Evolutionary conservation across 495 filamentous ascomycete genomes (phyloP).

Genomic region (Tetracladium setigerum): DNA sequence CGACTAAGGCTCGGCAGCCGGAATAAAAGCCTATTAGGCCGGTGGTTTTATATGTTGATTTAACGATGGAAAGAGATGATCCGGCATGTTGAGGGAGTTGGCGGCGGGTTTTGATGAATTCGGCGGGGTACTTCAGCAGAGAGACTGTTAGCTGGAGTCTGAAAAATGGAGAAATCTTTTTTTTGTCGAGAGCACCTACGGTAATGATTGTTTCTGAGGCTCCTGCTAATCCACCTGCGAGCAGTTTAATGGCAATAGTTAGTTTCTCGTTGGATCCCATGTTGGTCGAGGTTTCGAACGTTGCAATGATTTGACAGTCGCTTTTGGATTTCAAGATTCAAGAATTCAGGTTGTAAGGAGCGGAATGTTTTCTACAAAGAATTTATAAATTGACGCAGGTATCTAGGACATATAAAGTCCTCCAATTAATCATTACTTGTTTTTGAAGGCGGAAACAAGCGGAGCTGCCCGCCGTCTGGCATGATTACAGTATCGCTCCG

Average conservation of each 20-base stretch:
- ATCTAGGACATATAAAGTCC: no score
- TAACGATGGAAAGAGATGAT: constrained; percentile 1
- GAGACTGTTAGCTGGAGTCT: background rate
- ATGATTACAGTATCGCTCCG: no score
- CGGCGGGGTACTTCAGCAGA: constrained; percentile 2
- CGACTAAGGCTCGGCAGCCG: constrained; percentile 1
- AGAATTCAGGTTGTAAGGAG: no score
- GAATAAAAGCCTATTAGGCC: constrained; percentile 7
- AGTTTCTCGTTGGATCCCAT: background rate
- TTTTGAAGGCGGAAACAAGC: no score
- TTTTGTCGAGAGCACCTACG: background rate
- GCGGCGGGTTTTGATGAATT: constrained; percentile 8
- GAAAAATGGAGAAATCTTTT: background rate
- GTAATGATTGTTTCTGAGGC: constrained; percentile 5
- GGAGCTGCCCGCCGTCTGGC: no score
- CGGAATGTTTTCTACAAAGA: no score
- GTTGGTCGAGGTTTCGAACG: no score
- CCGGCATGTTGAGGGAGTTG: background rate
- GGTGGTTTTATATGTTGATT: background rate
- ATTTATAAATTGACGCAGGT: no score
- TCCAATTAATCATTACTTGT: no score
- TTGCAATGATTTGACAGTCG: no score
- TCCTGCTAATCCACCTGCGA: constrained; percentile 5
- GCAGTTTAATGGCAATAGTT: background rate
- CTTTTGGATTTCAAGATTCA: no score